Evolutionary conservation across 208 protist genomes (phyloP), one percentile per base, ranked within the genome.

Genomic region (Willaertia magna): DNA sequence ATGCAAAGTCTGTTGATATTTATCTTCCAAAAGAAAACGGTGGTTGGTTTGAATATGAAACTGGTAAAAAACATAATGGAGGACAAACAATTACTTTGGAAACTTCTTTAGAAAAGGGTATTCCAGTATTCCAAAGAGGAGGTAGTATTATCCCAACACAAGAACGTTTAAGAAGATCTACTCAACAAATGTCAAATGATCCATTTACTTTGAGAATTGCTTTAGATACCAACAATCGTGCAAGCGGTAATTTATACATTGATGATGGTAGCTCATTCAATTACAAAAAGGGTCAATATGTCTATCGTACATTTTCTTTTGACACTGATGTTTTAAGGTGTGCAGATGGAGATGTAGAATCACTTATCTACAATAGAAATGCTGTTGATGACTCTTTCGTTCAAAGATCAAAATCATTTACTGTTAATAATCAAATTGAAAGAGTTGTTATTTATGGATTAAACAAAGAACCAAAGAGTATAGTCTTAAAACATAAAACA

Each of bases 151-250:
- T 99, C 43, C 92, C 96, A 11, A 91, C 92, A 51, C 94, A 96
- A 88, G 89, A 98, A 75, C 92, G 97, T 43, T 84, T 95, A 6
- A 92, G 97, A 61, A 92, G 96, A 85, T 94, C 87, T 59, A 94
- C 93, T 2, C 82, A 84, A 52, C 91, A 91, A 7, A 96, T 95
- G 74, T 85, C 87, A 14, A 67, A 93, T 44, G 96, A 98, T 87
- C 95, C 97, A 12, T 96, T 96, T 87, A 98, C 96, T 0, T 92
- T 98, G 18, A 91, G 91, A 67, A 92, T 98, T 22, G 94, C 95
- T 0, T 44, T 90, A 4, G 49, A 40, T 34, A 26, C 14, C 44
- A 40, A 86, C 12, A 61, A 51, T 4, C 0, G 1, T 1, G 92
- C 92, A 2, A 26, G 9, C 16, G 92, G 92, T 42, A 67, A 89